Conservation (phyloP, 306 rosid genomes). For the Canavalia ensiformis region DNA sequence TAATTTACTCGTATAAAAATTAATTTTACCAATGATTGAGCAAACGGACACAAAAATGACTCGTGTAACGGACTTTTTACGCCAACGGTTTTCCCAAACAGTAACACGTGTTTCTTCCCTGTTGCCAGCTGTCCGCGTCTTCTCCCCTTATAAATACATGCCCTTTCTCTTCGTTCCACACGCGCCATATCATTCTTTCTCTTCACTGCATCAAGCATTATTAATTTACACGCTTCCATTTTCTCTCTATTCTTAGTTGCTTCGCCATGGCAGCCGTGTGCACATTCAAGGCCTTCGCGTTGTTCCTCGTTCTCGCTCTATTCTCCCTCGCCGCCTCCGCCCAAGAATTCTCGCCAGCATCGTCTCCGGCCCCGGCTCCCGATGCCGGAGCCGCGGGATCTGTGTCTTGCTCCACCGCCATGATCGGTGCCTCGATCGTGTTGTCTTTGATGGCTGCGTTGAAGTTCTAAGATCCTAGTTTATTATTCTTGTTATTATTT, state of each 20-base stretch:
- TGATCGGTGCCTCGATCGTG: neutral
- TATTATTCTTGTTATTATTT: neutral
- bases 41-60: neutral
- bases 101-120: neutral
- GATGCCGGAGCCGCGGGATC: neutral
- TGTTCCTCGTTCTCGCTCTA: neutral
- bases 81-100: neutral
- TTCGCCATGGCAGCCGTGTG: neutral
- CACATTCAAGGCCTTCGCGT: neutral
- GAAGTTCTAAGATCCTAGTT: neutral
- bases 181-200: too few relatives aligned
- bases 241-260: neutral
- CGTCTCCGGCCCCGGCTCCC: neutral
- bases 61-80: neutral
- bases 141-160: neutral
- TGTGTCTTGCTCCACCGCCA: neutral
- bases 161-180: too few relatives aligned
- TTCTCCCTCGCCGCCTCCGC: neutral
- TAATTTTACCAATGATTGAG: too few relatives aligned
- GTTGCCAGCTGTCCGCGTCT: conserved; percentile 10
- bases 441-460: neutral
- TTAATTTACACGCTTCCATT: neutral
- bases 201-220: too few relatives aligned
- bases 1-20: too few relatives aligned
- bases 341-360: neutral